Evolutionary conservation across 164 flowering plant species (phyloP).

Genomic region (Magnolia kwangsiensis): DNA sequence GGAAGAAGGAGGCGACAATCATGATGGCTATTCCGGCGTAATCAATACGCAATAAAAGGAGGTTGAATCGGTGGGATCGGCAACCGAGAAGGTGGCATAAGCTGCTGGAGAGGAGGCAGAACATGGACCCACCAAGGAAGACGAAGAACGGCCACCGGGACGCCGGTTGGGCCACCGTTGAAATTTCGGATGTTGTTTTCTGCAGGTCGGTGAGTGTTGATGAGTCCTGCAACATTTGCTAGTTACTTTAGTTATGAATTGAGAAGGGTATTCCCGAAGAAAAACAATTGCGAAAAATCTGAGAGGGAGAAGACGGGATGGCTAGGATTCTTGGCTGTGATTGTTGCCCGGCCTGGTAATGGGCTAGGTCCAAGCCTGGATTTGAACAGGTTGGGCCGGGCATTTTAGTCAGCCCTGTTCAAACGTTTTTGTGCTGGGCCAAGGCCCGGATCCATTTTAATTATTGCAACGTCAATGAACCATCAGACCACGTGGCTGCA

Average conservation of each 20-base stretch:
- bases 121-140: conserved; percentile 76
- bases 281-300: too few species aligned
- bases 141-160: conserved; percentile 83
- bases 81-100: conserved; percentile 81
- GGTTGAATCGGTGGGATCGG: conserved; percentile 62
- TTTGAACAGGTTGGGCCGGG: too few species aligned
- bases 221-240: conserved; percentile 31
- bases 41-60: conserved; percentile 51
- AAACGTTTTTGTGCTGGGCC: too few species aligned
- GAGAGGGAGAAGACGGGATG: background rate
- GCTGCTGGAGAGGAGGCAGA: conserved; percentile 85
- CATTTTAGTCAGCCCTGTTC: too few species aligned
- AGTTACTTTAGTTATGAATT: background rate
- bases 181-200: background rate
- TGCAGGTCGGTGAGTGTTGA: conserved; percentile 6
- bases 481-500: too few species aligned
- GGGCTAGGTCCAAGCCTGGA: too few species aligned
- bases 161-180: conserved; percentile 7
- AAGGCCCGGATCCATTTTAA: too few species aligned
- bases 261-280: background rate
- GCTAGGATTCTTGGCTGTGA: background rate
- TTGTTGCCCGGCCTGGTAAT: too few species aligned
- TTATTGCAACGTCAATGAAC: too few species aligned
- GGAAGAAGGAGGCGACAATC: conserved; percentile 93
- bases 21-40: conserved; percentile 77